Percentiles rank a stretch among this genome's conserved stretches.
Conservation (phyloP, 345 rosid species). For the Ailanthus altissimus region DNA sequence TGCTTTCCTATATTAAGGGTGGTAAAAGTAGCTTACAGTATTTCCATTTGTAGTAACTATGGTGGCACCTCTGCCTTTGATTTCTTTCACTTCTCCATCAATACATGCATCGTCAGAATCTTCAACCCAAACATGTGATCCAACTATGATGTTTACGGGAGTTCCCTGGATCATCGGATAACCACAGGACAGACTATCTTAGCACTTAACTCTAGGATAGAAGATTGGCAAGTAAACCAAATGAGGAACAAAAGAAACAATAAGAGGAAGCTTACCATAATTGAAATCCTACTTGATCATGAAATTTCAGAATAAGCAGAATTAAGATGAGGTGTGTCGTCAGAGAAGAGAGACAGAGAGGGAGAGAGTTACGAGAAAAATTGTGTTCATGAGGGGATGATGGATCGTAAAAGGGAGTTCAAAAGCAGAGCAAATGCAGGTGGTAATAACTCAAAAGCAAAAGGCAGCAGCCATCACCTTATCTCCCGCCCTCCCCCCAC, state of each 20-base stretch:
- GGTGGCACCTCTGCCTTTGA: slow-evolving; percentile 48
- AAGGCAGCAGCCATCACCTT: slow-evolving; percentile 18
- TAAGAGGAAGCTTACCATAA: slow-evolving; percentile 39
- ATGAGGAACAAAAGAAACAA: slow-evolving; percentile 9
- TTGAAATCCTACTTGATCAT: slow-evolving; percentile 18
- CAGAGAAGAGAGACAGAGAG: slow-evolving; percentile 5
- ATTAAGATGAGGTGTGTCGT: background rate
- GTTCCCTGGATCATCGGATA: slow-evolving; percentile 45
- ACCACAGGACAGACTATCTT: slow-evolving; percentile 10
- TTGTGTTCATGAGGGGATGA: background rate
- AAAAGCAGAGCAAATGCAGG: slow-evolving; percentile 37
- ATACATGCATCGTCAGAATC: slow-evolving; percentile 62
- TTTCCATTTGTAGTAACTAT: slow-evolving; percentile 39
- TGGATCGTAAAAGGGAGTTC: slow-evolving; percentile 28
- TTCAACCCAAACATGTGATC: slow-evolving; percentile 65
- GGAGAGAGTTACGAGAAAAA: slow-evolving; percentile 9
- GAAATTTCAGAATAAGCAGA: slow-evolving; percentile 13
- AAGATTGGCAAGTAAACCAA: slow-evolving; percentile 13
- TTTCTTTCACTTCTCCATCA: slow-evolving; percentile 53
- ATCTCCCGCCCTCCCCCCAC: slow-evolving; percentile 31
- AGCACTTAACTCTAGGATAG: slow-evolving; percentile 9
- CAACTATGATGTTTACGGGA: slow-evolving; percentile 54
- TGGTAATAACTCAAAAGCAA: slow-evolving; percentile 30
- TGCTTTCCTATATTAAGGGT: background rate
- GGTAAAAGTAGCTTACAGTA: slow-evolving; percentile 36